These are phyloP conservation scores for Paramyrothecium roridum DNA, from an alignment of 2,329 filamentous ascomycete genomes.

Conservation along the genomic window DNA sequence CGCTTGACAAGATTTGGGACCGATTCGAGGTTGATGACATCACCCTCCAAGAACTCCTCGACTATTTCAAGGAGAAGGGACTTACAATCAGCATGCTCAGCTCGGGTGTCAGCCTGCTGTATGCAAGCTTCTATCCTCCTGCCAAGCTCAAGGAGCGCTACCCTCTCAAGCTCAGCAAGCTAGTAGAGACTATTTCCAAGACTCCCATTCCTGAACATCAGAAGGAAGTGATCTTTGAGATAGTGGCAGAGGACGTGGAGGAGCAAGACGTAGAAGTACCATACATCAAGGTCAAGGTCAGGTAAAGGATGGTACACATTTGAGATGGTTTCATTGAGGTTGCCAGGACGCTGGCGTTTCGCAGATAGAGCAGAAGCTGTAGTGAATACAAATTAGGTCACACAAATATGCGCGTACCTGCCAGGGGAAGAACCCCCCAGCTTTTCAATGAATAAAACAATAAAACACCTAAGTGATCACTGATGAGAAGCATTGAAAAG, in stretches of 20 bases:
- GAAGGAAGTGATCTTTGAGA: constrained; percentile 94
- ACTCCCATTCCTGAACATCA: constrained; percentile 88
- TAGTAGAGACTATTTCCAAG: constrained; percentile 87
- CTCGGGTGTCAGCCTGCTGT: constrained; percentile 93
- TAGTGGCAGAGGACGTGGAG: constrained; percentile 83
- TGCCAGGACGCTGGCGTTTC: not conserved
- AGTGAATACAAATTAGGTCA: not conserved
- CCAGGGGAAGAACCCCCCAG: too few relatives aligned
- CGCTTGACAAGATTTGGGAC: constrained; percentile 96
- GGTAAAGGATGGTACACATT: constrained; percentile 10
- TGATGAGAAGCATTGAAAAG: too few relatives aligned
- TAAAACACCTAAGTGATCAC: too few relatives aligned
- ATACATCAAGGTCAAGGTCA: constrained; percentile 85
- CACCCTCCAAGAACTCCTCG: constrained; percentile 78
- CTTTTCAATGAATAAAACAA: too few relatives aligned
- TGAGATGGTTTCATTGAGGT: not conserved
- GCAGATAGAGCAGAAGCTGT: not conserved
- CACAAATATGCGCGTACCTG: too few relatives aligned
- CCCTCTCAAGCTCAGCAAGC: constrained; percentile 78
- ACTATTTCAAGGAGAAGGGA: constrained; percentile 77
- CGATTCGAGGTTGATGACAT: constrained; percentile 89
- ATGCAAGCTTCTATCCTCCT: constrained; percentile 86
- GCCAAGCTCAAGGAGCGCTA: constrained; percentile 78
- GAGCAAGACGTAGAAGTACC: constrained; percentile 97
- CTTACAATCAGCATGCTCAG: constrained; percentile 88